Base-by-base conservation (phyloP, 495 filamentous ascomycete genomes). In the Tuber umbilicatum region DNA sequence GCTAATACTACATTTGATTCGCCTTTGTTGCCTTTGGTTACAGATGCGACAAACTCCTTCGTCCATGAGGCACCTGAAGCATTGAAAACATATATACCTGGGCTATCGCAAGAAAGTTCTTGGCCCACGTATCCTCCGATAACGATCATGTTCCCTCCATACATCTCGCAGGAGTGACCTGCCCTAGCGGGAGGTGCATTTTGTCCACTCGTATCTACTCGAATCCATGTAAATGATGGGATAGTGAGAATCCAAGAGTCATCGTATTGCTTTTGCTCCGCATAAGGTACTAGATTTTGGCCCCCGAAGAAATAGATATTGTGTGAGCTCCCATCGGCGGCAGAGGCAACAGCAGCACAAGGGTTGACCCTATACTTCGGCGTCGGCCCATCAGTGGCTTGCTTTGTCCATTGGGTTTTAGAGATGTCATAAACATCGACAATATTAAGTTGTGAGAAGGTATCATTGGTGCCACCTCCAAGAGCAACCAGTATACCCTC, bases 161-260 rank as follows among this genome's bases (percentile, higher is more conserved):
- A 89, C 38, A 92, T 84, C 67, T 88, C 86, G 81, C 91, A 93
- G 4, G 88, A 87, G 78, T 92, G 91, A 4, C 91, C 91, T 50
- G 89, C 89, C 42, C 91, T 85, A 5, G 87, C 86, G n/a, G 86
- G 84, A 0, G 91, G 91, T 14, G 88, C 84, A 5, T 85, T 85
- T 80, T 88, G 86, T 0, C 82, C 82, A 17, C 79, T 74, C 47
- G 83, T 83, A 71, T 90, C 85, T 45, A 92, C 89, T 74, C 88
- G 81, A 68, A 93, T 89, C 91, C 91, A 93, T 2, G 88, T 91
- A 78, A 94, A 91, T 17, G 86, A 84, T 0, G 92, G 91, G 69
- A 94, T 86, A n/a, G 89, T 90, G 37, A 94, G 85, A 71, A 93
- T 91, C 88, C 90, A 93, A 85, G 92, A 89, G 79, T 93, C 91